These are phyloP conservation scores for Celoporthe dispersa DNA, from an alignment of 2,329 filamentous ascomycete genomes.

Conservation along the genomic window DNA sequence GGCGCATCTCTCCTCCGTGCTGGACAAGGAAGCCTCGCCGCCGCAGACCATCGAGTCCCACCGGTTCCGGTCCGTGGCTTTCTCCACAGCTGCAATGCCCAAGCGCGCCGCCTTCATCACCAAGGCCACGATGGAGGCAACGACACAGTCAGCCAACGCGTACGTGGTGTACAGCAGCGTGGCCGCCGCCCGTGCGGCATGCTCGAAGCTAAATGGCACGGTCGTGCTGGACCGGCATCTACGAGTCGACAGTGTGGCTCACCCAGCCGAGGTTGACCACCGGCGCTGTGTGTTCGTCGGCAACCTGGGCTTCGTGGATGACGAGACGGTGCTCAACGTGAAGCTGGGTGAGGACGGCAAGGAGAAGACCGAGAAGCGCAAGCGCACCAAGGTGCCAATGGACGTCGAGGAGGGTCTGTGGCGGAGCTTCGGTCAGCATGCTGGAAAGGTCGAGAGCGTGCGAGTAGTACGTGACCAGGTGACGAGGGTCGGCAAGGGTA, in stretches of 20 bases:
- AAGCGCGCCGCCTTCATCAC: constrained; percentile 95
- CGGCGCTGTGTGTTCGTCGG: constrained; percentile 94
- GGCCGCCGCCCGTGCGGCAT: constrained; percentile 75
- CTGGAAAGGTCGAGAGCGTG: constrained; percentile 87
- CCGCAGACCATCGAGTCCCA: constrained; percentile 84
- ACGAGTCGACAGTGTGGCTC: constrained; percentile 87
- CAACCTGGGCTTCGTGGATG: constrained; percentile 94
- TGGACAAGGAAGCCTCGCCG: constrained; percentile 56
- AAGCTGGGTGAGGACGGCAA: constrained; percentile 68
- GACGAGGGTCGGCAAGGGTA: constrained; percentile 93
- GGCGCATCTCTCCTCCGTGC: constrained; percentile 76
- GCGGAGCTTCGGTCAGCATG: constrained; percentile 73
- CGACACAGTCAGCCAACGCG: constrained; percentile 90
- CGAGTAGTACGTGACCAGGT: constrained; percentile 87
- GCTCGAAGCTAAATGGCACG: constrained; percentile 79
- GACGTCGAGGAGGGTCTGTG: constrained; percentile 94
- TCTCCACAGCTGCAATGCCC: constrained; percentile 74
- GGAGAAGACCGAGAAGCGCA: constrained; percentile 63
- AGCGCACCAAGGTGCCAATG: constrained; percentile 73
- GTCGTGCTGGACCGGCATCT: constrained; percentile 85
- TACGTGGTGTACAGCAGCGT: constrained; percentile 86
- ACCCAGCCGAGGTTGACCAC: constrained; percentile 82
- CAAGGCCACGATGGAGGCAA: constrained; percentile 86
- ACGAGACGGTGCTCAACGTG: constrained; percentile 74
- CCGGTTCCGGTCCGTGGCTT: constrained; percentile 92